Base-by-base conservation (phyloP, 495 filamentous ascomycete genomes). In the Tuber magnatum region DNA sequence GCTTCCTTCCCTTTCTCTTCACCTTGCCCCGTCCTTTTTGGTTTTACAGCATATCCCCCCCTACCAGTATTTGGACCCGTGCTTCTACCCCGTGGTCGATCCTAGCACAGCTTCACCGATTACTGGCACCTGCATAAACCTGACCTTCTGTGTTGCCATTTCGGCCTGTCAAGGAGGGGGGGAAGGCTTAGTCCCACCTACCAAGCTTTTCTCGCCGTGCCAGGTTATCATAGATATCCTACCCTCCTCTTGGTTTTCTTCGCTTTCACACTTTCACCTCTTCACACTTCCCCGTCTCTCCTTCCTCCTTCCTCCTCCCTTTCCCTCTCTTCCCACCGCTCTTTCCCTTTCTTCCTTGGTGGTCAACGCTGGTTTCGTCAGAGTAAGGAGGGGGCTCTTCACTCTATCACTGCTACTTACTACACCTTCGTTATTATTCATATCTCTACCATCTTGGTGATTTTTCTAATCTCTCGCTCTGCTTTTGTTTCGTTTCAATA, bases 371-470 rank as follows among this genome's bases (percentile, higher is more conserved):
- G 44, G 69, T 71, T 79, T 42, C 71, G 48, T 44, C 70, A 72
- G 68, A 69, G 43, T 38, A 72, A 38, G 35, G 18, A n/a, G n/a
- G 18, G 69, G 71, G 65, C 70, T 39, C 65, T 74, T 72, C 43
- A 35, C 71, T 74, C 32, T 38, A 14, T 12, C 42, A 46, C 71
- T 69, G 14, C 71, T 51, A 22, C 68, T 68, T 69, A 20, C 71
- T 51, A 22, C 68, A 41, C 32, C 69, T 70, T 75, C 71, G 68
- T 44, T 77, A 39, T 68, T 56, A 41, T 77, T 42, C 44, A 22
- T 56, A 16, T 56, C 24, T 68, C 39, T 39, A 28, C 71, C 40
- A 41, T 73, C 40, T 74, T 76, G 38, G 46, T 28, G 46, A 38
- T 42, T 74, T 35, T 35, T 78, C 68, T 74, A 51, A 71, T 35